phyloP scores from a whole-genome alignment of 331 rosid species.

The Malus hybrid region DNA sequence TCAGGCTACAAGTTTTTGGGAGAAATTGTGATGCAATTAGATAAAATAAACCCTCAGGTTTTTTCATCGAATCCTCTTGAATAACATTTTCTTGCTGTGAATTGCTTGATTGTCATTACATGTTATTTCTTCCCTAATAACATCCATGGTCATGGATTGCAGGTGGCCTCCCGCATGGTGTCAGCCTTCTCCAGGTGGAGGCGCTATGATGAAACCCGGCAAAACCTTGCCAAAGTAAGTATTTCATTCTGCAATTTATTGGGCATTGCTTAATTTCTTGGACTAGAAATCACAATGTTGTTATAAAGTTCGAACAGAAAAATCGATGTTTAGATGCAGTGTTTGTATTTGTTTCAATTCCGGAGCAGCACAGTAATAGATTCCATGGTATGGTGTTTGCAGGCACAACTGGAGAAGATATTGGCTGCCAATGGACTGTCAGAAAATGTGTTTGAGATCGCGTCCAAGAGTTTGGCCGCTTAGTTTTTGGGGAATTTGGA shows the following conservation, averaged over 20 bases:
- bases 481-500: conserved; percentile 9
- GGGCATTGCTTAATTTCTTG: background rate
- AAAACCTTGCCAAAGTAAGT: conserved; percentile 53
- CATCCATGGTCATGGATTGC: conserved; percentile 2
- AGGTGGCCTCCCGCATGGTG: conserved; percentile 99
- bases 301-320: background rate
- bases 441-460: conserved; percentile 91
- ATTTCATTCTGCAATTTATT: background rate
- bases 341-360: background rate
- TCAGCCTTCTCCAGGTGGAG: conserved; percentile 94
- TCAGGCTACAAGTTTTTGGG: conserved; percentile 83
- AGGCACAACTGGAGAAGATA: conserved; percentile 94
- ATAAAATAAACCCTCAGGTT: conserved; percentile 93
- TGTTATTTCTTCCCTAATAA: background rate
- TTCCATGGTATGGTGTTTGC: conserved; percentile 23
- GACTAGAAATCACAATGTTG: background rate
- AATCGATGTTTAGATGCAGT: background rate
- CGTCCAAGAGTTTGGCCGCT: conserved; percentile 88
- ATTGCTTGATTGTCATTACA: background rate
- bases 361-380: background rate
- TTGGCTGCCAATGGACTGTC: conserved; percentile 80
- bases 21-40: conserved; percentile 64
- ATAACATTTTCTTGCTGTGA: background rate
- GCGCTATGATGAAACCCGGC: conserved; percentile 62
- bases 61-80: background rate